These are phyloP conservation scores for Neurospora sp. DNA, from an alignment of 495 filamentous ascomycete genomes.

Conservation along the genomic window DNA sequence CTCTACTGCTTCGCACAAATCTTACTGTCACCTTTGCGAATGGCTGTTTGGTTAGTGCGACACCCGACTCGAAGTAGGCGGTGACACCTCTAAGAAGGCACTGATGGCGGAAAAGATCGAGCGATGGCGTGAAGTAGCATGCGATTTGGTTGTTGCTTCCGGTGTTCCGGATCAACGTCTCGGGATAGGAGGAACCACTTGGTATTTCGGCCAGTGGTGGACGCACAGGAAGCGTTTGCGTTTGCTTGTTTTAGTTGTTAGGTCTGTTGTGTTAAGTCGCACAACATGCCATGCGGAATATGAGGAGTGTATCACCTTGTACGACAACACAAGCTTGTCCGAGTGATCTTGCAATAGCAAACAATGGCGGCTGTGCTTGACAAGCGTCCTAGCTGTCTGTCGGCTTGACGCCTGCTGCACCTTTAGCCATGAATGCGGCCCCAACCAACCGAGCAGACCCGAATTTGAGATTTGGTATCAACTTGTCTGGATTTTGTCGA, in stretches of 20 bases:
- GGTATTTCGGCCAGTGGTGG: not conserved
- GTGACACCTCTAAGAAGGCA: not conserved
- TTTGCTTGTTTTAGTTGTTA: not conserved
- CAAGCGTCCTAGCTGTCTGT: not conserved
- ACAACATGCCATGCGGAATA: not conserved
- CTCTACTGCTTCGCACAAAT: slow-evolving; percentile 24
- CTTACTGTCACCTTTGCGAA: slow-evolving; percentile 27
- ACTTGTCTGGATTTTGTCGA: not conserved
- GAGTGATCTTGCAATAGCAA: not conserved
- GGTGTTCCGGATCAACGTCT: not conserved
- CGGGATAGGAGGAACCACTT: not conserved
- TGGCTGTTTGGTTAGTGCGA: slow-evolving; percentile 28
- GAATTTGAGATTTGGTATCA: not conserved
- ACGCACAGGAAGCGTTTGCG: not conserved
- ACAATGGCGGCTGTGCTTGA: not conserved
- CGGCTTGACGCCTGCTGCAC: not conserved
- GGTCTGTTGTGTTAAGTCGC: not conserved
- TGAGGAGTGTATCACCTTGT: not conserved
- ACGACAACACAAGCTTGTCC: not conserved
- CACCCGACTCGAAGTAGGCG: slow-evolving; percentile 7
- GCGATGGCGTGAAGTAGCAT: not conserved
- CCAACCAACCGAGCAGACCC: not conserved
- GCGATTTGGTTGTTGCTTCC: not conserved
- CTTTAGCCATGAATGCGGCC: not conserved
- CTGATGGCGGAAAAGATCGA: not conserved